These are phyloP conservation scores for Maudiozyma serrabonitensis DNA, from an alignment of 805 yeast species.

Conservation along the genomic window DNA sequence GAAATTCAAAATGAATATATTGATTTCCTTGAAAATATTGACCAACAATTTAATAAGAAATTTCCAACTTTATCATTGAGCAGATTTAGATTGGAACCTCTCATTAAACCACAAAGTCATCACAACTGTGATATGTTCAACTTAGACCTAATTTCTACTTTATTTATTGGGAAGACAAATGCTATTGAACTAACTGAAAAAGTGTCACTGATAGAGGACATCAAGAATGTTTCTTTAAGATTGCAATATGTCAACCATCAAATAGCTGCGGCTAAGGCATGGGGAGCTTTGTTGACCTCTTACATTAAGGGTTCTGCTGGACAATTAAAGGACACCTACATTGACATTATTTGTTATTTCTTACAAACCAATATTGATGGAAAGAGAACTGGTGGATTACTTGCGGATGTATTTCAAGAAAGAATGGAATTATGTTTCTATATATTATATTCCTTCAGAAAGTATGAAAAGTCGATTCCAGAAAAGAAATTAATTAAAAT, in stretches of 20 bases:
- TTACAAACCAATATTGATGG: conserved; percentile 39
- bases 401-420: conserved; percentile 44
- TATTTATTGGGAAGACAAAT: conserved; percentile 36
- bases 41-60: conserved; percentile 35
- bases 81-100: conserved; percentile 43
- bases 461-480: conserved; percentile 11
- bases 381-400: conserved; percentile 39
- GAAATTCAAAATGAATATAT: conserved; percentile 39
- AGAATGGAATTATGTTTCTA: conserved; percentile 62
- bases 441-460: conserved; percentile 25
- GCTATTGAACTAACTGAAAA: conserved; percentile 33
- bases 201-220: conserved; percentile 36
- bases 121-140: conserved; percentile 41
- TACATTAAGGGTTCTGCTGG: conserved; percentile 38
- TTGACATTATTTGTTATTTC: conserved; percentile 38
- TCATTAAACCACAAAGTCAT: conserved; percentile 38
- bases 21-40: conserved; percentile 37
- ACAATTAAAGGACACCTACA: conserved; percentile 28
- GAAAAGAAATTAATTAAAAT: conserved; percentile 21
- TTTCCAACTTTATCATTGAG: conserved; percentile 40
- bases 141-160: conserved; percentile 49
- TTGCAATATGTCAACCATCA: conserved; percentile 59
- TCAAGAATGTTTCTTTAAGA: conserved; percentile 51
- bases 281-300: conserved; percentile 70
- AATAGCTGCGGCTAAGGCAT: conserved; percentile 57